Conservation (phyloP, 192 early-diverging fungal species). For the Linnemannia schmuckeri region DNA sequence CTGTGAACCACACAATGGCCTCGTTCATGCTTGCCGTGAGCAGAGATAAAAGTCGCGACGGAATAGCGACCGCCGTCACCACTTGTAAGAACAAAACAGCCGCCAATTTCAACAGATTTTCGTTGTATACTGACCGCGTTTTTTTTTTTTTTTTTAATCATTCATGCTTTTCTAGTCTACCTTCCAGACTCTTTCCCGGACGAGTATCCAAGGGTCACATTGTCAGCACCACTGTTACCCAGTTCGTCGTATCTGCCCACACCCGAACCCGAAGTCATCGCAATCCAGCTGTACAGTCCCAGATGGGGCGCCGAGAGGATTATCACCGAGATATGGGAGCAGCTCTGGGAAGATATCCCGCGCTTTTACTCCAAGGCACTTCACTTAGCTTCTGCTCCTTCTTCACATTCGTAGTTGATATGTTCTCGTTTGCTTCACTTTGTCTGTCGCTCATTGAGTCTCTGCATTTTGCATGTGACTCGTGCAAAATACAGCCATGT, state of each 20-base stretch:
- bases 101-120: not conserved
- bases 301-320: conserved; percentile 40
- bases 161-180: conserved; percentile 10
- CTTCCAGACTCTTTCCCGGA: conserved; percentile 33
- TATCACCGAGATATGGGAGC: conserved; percentile 38
- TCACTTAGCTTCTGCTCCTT: not conserved
- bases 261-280: conserved; percentile 24
- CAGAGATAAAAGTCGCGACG: conserved; percentile 2
- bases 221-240: conserved; percentile 25
- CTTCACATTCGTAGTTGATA: not conserved
- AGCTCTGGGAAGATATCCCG: conserved; percentile 40
- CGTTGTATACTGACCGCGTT: not conserved
- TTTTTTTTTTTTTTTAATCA: too few species aligned
- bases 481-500: too few species aligned
- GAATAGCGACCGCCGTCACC: conserved; percentile 24
- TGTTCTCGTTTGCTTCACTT: not conserved
- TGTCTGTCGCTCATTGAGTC: not conserved
- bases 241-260: not conserved
- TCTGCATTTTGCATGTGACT: not conserved
- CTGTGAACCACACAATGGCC: conserved; percentile 20
- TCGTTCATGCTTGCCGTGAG: conserved; percentile 26
- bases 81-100: conserved; percentile 14
- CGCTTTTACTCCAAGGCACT: conserved; percentile 17
- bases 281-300: conserved; percentile 34
- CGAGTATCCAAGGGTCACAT: conserved; percentile 35